phyloP scores from a whole-genome alignment of 768 basidiomycete species.

The Porpolomopsis calyptriformis region DNA sequence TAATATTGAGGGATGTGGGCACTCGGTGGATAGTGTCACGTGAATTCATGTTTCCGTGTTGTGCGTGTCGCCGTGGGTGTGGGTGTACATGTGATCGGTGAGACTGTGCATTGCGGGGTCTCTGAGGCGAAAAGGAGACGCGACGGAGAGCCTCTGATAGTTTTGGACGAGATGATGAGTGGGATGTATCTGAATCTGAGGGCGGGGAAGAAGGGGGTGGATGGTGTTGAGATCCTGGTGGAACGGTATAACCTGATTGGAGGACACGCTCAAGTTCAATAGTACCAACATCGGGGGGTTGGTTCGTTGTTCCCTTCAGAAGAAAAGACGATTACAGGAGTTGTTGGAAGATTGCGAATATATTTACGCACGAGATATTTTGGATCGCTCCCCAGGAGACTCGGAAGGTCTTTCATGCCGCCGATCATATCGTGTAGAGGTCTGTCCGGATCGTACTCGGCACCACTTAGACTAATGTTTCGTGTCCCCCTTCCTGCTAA shows the following conservation, averaged over 20 bases:
- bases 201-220: slow-evolving; percentile 38
- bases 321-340: slow-evolving; percentile 3
- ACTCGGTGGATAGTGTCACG: background rate
- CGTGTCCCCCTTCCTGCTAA: slow-evolving; percentile 46
- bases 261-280: slow-evolving; percentile 52
- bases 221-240: slow-evolving; percentile 29
- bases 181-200: slow-evolving; percentile 42
- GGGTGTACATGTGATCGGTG: slow-evolving; percentile 5
- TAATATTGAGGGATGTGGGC: background rate
- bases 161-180: slow-evolving; percentile 43
- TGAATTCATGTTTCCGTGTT: background rate
- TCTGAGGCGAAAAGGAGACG: slow-evolving; percentile 65
- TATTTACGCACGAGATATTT: slow-evolving; percentile 34
- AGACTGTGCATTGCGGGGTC: slow-evolving; percentile 44
- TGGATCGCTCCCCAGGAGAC: slow-evolving; percentile 44
- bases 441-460: slow-evolving; percentile 80
- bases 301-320: slow-evolving; percentile 36
- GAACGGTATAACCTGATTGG: slow-evolving; percentile 39
- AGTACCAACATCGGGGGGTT: slow-evolving; percentile 50
- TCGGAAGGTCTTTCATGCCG: slow-evolving; percentile 45
- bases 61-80: background rate
- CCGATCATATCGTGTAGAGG: slow-evolving; percentile 65
- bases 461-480: slow-evolving; percentile 56
- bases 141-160: slow-evolving; percentile 62
- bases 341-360: background rate